Percentiles rank a stretch among this genome's conserved stretches.
phyloP scores from a whole-genome alignment of 345 rosid genomes.

The Clarkia xantiana region DNA sequence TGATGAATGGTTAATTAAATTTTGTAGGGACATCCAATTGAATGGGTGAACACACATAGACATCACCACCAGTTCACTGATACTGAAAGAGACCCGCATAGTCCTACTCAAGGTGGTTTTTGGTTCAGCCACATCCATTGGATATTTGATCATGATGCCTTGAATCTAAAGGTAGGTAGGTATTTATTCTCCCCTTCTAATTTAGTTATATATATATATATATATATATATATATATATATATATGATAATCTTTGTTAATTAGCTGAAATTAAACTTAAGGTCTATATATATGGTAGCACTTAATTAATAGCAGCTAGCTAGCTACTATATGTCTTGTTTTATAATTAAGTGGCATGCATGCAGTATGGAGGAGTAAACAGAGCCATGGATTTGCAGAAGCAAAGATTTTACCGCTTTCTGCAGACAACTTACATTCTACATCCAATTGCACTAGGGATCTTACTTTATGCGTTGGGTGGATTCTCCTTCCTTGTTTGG shows the following conservation, averaged over 20 bases:
- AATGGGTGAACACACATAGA: slow-evolving; percentile 93
- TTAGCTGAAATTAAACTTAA: too few species aligned
- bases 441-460: slow-evolving; percentile 60
- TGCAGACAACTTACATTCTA: slow-evolving; percentile 39
- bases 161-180: slow-evolving; percentile 44
- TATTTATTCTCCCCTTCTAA: too few species aligned
- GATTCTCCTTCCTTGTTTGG: slow-evolving; percentile 76
- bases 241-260: too few species aligned
- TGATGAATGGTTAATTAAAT: neutral
- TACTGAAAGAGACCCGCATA: slow-evolving; percentile 85
- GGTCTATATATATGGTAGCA: too few species aligned
- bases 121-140: slow-evolving; percentile 86
- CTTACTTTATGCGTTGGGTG: slow-evolving; percentile 50
- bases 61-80: slow-evolving; percentile 79
- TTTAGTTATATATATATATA: slow-evolving; percentile 11
- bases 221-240: too few species aligned
- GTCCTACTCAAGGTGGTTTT: slow-evolving; percentile 88
- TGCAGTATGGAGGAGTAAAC: slow-evolving; percentile 63
- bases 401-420: slow-evolving; percentile 62
- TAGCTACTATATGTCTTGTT: too few species aligned
- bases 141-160: slow-evolving; percentile 53
- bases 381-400: slow-evolving; percentile 79
- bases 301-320: too few species aligned
- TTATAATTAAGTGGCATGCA: slow-evolving; percentile 6
- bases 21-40: slow-evolving; percentile 52